Evolutionary conservation across 306 rosid genomes (phyloP).

Genomic region (Castanea sativa): DNA sequence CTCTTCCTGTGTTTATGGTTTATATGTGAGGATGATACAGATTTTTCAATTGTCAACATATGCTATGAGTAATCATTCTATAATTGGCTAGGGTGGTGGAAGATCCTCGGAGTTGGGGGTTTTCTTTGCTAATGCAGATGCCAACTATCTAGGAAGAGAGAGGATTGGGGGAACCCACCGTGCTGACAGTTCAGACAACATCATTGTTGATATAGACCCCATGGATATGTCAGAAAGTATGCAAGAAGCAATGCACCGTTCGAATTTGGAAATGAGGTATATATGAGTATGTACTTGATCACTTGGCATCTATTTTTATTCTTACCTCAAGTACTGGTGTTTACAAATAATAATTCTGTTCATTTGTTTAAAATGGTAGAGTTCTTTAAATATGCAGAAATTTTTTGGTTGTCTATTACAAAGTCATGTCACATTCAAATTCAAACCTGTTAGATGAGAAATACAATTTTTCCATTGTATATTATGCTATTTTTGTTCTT

Average conservation of each 20-base stretch:
- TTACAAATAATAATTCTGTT: not conserved
- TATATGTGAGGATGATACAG: not conserved
- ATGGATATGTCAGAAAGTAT: conserved; percentile 97
- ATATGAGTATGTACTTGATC: conserved; percentile 37
- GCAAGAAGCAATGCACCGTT: conserved; percentile 99
- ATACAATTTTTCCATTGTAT: not conserved
- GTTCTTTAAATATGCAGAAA: not conserved
- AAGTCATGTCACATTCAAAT: not conserved
- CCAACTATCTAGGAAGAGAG: conserved; percentile 59
- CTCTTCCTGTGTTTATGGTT: too few relatives aligned
- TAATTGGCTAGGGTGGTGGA: conserved; percentile 67
- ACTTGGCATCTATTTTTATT: not conserved
- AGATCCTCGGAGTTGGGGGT: conserved; percentile 78
- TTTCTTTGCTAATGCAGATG: conserved; percentile 88
- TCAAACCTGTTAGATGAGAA: not conserved
- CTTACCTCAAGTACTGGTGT: not conserved
- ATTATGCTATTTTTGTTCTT: not conserved
- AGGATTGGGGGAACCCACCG: conserved; percentile 53
- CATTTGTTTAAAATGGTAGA: not conserved
- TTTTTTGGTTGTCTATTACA: not conserved
- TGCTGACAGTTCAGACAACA: conserved; percentile 35
- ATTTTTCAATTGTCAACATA: not conserved
- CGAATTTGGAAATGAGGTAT: conserved; percentile 94
- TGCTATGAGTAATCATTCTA: conserved; percentile 15
- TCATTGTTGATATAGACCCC: conserved; percentile 62